Percentiles rank a stretch among this genome's conserved stretches.
These are phyloP conservation scores for Lichenothelia convexa DNA, from an alignment of 495 filamentous ascomycete genomes.

Conservation along the genomic window DNA sequence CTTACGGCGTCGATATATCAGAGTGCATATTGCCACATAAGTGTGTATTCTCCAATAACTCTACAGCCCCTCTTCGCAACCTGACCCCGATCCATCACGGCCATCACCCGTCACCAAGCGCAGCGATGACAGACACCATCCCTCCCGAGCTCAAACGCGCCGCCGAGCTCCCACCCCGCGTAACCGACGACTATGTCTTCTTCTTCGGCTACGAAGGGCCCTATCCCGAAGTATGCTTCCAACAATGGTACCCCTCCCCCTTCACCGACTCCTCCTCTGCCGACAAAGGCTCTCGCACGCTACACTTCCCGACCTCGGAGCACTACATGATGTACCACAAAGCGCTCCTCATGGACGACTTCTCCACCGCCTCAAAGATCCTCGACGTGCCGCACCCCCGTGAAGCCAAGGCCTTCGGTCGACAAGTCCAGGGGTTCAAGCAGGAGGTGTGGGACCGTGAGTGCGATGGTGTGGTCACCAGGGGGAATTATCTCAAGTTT, in stretches of 20 bases:
- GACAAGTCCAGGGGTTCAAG: conserved; percentile 2
- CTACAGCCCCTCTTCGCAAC: no score
- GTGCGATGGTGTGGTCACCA: background rate
- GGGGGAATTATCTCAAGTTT: conserved; percentile 2
- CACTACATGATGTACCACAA: conserved; percentile 9
- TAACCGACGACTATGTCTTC: conserved; percentile 4
- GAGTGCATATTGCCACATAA: no score
- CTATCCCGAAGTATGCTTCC: conserved; percentile 1
- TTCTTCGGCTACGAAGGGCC: conserved; percentile 7
- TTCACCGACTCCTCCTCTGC: background rate
- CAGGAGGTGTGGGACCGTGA: background rate
- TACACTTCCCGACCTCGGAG: conserved; percentile 1
- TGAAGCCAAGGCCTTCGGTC: conserved; percentile 5
- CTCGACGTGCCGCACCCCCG: background rate
- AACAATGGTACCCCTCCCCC: conserved; percentile 5
- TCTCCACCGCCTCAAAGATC: background rate
- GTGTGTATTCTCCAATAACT: no score
- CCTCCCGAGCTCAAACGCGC: conserved; percentile 1
- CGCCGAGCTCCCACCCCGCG: conserved; percentile 1
- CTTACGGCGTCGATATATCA: no score
- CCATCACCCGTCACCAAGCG: no score
- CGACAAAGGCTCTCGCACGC: background rate
- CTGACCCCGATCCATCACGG: no score
- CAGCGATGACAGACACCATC: background rate
- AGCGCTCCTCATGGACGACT: conserved; percentile 4